Percentiles rank a stretch among this genome's conserved stretches.
phyloP scores from a whole-genome alignment of 192 early-diverging fungal species.

The Lobulomyces angularis region DNA sequence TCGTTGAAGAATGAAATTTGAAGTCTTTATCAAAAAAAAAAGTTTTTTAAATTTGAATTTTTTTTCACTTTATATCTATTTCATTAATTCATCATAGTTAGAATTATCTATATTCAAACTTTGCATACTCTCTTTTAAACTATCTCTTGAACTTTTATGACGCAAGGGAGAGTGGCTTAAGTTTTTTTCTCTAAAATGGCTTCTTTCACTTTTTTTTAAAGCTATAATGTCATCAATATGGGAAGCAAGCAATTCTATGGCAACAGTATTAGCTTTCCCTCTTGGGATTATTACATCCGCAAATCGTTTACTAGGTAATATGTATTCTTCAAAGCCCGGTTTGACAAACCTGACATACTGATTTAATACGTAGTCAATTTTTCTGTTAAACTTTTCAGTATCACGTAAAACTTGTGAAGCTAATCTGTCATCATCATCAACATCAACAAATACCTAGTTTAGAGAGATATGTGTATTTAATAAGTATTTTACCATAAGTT shows the following conservation, averaged over 20 bases:
- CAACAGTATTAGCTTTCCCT: conserved; percentile 26
- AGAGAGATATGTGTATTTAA: not conserved
- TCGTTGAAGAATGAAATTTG: no score
- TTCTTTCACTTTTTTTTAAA: no score
- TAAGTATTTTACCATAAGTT: conserved; percentile 8
- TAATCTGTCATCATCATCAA: conserved; percentile 70
- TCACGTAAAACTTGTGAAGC: conserved; percentile 27
- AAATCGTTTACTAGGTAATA: conserved; percentile 46
- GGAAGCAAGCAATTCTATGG: conserved; percentile 24
- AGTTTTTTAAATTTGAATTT: no score
- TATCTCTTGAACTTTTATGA: no score
- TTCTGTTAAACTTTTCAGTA: conserved; percentile 19
- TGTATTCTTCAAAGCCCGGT: conserved; percentile 79
- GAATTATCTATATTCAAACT: no score
- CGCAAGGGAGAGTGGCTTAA: no score
- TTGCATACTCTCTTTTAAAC: no score
- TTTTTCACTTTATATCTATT: no score
- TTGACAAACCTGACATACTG: conserved; percentile 67
- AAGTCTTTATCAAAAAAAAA: no score
- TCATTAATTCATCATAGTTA: no score
- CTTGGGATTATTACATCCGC: conserved; percentile 36
- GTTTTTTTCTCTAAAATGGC: no score
- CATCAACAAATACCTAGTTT: conserved; percentile 54
- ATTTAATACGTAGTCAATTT: conserved; percentile 45
- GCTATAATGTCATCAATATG: conserved; percentile 26